Conservation (phyloP, 345 rosid species). For the Populus pruinosa region DNA sequence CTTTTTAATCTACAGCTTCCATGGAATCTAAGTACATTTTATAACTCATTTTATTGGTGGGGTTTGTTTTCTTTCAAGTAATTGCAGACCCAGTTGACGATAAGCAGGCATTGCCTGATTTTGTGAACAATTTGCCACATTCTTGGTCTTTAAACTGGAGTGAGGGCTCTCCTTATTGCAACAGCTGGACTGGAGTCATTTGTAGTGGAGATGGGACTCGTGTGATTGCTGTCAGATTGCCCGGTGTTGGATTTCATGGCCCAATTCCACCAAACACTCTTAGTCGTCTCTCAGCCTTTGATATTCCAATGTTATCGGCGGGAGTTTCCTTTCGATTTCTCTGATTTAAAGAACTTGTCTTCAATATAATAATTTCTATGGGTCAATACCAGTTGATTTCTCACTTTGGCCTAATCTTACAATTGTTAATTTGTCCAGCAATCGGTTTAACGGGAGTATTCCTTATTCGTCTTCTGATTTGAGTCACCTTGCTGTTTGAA, state of each 20-base stretch:
- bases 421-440: constrained; percentile 69
- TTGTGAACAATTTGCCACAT: constrained; percentile 40
- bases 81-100: constrained; percentile 55
- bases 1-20: not conserved
- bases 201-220: constrained; percentile 54
- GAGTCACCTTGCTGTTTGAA: constrained; percentile 59
- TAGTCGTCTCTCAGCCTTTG: constrained; percentile 73
- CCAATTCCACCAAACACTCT: constrained; percentile 68
- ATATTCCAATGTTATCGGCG: constrained; percentile 54
- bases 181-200: constrained; percentile 69
- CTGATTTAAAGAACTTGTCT: constrained; percentile 56
- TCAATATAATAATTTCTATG: constrained; percentile 67
- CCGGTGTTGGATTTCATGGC: constrained; percentile 72
- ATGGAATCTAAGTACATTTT: constrained; percentile 14
- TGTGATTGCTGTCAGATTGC: constrained; percentile 64
- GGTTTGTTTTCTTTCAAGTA: constrained; percentile 9
- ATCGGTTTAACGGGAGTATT: constrained; percentile 67
- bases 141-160: constrained; percentile 65
- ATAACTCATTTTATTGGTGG: constrained; percentile 7
- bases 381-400: constrained; percentile 54
- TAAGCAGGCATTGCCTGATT: constrained; percentile 69
- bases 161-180: constrained; percentile 45
- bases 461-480: constrained; percentile 52
- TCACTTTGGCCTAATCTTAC: constrained; percentile 62
- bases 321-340: constrained; percentile 61